Conservation (phyloP, 345 rosid species). For the Pseudoturritis turrita region DNA sequence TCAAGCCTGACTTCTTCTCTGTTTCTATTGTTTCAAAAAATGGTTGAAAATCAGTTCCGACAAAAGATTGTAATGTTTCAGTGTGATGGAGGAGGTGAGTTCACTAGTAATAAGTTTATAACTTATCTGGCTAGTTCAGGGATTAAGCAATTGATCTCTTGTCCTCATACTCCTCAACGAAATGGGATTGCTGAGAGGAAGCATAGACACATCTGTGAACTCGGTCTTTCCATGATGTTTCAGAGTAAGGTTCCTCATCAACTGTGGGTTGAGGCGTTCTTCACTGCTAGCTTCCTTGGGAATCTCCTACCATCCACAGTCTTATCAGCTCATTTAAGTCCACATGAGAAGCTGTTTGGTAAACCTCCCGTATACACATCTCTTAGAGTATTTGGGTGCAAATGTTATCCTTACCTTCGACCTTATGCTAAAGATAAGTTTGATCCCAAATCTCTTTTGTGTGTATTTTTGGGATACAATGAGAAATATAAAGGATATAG, state of each 20-base stretch:
- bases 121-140: too few species aligned
- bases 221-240: too few species aligned
- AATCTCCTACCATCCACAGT: too few species aligned
- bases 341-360: background rate
- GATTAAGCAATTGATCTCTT: background rate
- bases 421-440: background rate
- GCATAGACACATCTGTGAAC: too few species aligned
- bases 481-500: background rate
- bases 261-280: too few species aligned
- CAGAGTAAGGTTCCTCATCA: too few species aligned
- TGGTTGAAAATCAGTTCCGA: background rate
- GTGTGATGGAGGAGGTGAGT: background rate
- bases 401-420: background rate
- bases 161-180: background rate
- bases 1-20: rapidly evolving
- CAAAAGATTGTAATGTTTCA: rapidly evolving
- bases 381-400: background rate
- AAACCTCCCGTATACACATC: background rate
- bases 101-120: background rate
- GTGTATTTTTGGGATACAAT: background rate
- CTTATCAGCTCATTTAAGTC: background rate
- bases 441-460: background rate
- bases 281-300: too few species aligned
- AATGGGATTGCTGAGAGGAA: background rate
- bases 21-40: background rate